Percentiles rank a stretch among this genome's conserved stretches.
Conservation (phyloP, 805 yeast genomes). For the Zygosaccharomyces lentus region DNA sequence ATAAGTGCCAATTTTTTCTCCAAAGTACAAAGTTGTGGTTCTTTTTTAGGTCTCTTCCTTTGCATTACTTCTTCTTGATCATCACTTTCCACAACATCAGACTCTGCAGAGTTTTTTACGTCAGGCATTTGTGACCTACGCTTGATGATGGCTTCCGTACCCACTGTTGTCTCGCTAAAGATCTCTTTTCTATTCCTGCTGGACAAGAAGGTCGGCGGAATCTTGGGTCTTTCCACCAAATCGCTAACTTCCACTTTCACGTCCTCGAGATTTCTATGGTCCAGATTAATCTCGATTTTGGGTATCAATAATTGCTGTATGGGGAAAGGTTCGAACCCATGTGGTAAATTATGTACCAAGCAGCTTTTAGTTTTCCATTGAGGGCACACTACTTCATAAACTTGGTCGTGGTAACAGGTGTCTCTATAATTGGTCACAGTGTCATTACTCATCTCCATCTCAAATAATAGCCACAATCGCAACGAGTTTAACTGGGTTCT, state of each 20-base stretch:
- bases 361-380: conserved; percentile 19
- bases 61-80: background rate
- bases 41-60: background rate
- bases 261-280: conserved; percentile 4
- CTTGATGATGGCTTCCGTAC: background rate
- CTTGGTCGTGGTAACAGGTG: conserved; percentile 24
- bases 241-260: conserved; percentile 14
- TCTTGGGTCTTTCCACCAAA: conserved; percentile 14
- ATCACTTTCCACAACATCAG: background rate
- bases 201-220: conserved; percentile 20
- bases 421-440: conserved; percentile 27
- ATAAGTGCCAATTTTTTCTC: conserved; percentile 2
- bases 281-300: background rate
- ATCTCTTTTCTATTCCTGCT: conserved; percentile 18
- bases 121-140: background rate
- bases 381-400: conserved; percentile 23
- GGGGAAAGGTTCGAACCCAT: conserved; percentile 11
- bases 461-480: conserved; percentile 33
- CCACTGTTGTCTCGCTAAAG: conserved; percentile 19
- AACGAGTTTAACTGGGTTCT: conserved; percentile 12
- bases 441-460: conserved; percentile 29
- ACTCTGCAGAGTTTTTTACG: background rate
- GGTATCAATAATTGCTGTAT: conserved; percentile 17
- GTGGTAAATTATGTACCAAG: conserved; percentile 6
- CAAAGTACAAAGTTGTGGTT: background rate